Conservation (phyloP, 164 flowering plant species). For the Buxus sempervirens region DNA sequence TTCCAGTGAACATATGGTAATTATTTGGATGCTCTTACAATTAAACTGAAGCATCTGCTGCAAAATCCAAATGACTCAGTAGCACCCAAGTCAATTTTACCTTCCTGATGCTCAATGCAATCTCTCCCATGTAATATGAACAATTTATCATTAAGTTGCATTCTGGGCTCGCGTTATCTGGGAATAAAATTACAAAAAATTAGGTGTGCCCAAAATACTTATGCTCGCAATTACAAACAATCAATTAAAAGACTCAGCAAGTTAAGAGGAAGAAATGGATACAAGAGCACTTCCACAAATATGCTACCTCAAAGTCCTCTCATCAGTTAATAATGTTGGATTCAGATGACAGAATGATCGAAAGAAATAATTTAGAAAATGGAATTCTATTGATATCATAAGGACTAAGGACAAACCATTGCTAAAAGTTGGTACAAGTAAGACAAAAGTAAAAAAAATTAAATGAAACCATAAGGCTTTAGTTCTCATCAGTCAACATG, state of each 20-base stretch:
- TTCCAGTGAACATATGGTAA: too few species aligned
- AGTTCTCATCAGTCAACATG: too few species aligned
- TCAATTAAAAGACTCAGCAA: neutral
- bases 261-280: neutral
- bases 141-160: conserved; percentile 68
- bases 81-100: conserved; percentile 25
- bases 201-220: neutral
- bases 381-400: too few species aligned
- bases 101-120: conserved; percentile 82
- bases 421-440: too few species aligned
- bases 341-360: neutral
- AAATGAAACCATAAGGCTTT: too few species aligned
- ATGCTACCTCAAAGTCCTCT: neutral
- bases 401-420: neutral
- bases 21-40: too few species aligned
- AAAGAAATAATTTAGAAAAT: too few species aligned
- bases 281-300: neutral
- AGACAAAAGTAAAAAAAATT: too few species aligned
- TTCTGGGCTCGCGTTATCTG: conserved; percentile 89
- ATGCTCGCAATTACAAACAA: neutral
- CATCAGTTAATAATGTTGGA: neutral
- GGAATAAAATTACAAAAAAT: conserved; percentile 6
- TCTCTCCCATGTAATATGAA: conserved; percentile 83
- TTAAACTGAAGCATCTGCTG: neutral
- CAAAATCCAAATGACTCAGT: neutral